Evolutionary conservation across 2,329 filamentous ascomycete species (phyloP).

Genomic region (Zymoseptoria tritici): DNA sequence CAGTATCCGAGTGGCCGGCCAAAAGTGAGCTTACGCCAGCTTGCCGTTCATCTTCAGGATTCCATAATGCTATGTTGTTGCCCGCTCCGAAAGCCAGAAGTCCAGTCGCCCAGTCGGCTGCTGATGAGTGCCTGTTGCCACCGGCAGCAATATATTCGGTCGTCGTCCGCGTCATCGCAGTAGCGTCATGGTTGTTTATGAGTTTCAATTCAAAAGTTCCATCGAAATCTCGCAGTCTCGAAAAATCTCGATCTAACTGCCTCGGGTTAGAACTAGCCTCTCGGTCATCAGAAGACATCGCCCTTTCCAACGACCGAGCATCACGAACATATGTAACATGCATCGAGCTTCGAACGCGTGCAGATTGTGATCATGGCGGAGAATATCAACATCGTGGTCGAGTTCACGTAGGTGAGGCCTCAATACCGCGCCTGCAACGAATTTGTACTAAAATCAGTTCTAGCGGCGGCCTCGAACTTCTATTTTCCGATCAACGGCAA

Average conservation of each 20-base stretch:
- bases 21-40: conserved; percentile 61
- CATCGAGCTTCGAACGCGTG: not conserved
- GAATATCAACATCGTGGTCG: conserved; percentile 55
- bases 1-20: conserved; percentile 66
- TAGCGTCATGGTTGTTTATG: conserved; percentile 1
- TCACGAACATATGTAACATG: not conserved
- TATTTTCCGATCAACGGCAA: conserved; percentile 76
- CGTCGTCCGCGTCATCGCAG: conserved; percentile 4
- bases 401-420: conserved; percentile 56
- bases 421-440: not conserved
- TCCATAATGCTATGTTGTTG: conserved; percentile 83
- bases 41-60: conserved; percentile 49
- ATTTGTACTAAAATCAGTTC: conserved; percentile 8
- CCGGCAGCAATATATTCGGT: conserved; percentile 60
- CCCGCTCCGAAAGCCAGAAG: conserved; percentile 83
- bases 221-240: not conserved
- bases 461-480: conserved; percentile 83
- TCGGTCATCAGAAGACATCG: not conserved
- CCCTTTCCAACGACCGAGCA: not conserved
- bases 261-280: not conserved
- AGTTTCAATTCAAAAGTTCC: not conserved
- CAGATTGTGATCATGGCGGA: conserved; percentile 13
- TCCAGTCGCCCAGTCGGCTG: conserved; percentile 75
- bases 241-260: not conserved
- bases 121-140: conserved; percentile 81